Evolutionary conservation across 2,329 filamentous ascomycete species (phyloP), one percentile per base, ranked within the genome.

Genomic region (Pseudophaeomoniella oleicola): DNA sequence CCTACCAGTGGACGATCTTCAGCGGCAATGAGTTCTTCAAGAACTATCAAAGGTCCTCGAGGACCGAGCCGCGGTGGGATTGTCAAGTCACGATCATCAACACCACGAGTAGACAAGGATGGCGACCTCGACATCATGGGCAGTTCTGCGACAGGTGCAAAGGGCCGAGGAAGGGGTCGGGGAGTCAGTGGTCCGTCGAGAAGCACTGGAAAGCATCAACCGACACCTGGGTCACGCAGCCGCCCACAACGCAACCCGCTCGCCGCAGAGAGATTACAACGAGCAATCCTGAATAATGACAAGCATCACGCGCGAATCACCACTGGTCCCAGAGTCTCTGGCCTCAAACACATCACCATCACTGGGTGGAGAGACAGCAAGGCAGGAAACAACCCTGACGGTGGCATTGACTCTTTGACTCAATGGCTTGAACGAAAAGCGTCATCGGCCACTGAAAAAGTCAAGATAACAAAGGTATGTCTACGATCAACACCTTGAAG

Each of bases 381-480:
- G 27, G 44, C 40, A 16, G 16, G 14, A 10, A 30, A 30, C 12
- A 36, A 16, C 14, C 13, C n/a, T 32, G 31, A 32, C 16, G 31
- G 31, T 10, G 31, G 31, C 31, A 14, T 32, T 14, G 31, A 13
- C 31, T 13, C n/a, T 13, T 17, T 32, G n/a, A 32, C n/a, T 6
- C n/a, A 32, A 32, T 32, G n/a, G n/a, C 31, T 32, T 14, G 31
- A 32, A 16, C 6, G 31, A 14, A 32, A 32, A 32, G 31, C n/a
- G 6, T 39, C 51, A 47, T 50, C 47, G 34, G 50, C 55, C 42
- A 51, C 61, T 50, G 65, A 69, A 50, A 62, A 64, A 46, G 64
- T 82, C 48, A 75, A 68, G 53, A 76, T 87, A 44, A 76, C 74
- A 62, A 83, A 84, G 77, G 81, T 86, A 81, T 74, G 78, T 81